These are phyloP conservation scores for Leucaena leucocephala DNA, from an alignment of 306 rosid species.

Conservation along the genomic window DNA sequence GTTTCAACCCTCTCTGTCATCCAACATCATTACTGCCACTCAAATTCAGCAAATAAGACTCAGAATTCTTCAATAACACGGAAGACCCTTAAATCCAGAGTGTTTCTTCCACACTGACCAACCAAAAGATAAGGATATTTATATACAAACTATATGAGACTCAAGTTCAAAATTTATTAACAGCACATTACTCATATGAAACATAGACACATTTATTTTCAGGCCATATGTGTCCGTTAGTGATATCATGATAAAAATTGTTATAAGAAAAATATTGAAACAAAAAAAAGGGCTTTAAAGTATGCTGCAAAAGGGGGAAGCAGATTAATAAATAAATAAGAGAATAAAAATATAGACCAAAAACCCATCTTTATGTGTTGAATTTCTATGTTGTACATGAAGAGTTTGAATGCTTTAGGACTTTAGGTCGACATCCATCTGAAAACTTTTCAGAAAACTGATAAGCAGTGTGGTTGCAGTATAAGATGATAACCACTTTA, in stretches of 20 bases:
- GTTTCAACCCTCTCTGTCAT: background rate
- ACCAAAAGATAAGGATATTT: background rate
- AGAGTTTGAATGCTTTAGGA: background rate
- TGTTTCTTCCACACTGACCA: background rate
- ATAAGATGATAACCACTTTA: background rate
- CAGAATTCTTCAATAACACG: background rate
- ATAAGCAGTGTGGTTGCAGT: background rate
- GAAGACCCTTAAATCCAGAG: background rate
- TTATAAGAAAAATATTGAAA: background rate
- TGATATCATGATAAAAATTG: background rate
- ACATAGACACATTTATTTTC: background rate
- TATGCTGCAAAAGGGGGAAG: background rate
- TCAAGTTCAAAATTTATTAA: background rate
- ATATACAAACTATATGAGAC: background rate
- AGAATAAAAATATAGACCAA: too few species aligned
- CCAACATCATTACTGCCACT: background rate
- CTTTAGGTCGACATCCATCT: background rate
- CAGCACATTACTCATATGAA: background rate
- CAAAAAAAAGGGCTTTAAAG: background rate
- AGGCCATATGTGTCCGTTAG: background rate
- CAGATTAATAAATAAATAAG: background rate
- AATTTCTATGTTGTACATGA: background rate
- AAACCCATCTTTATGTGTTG: too few species aligned
- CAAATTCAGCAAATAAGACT: conserved; percentile 1
- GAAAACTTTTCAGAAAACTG: background rate